Evolutionary conservation across 352 stramenopile species (phyloP), one percentile per base, ranked within the genome.

Genomic region (Phytopythium oedochilum): DNA sequence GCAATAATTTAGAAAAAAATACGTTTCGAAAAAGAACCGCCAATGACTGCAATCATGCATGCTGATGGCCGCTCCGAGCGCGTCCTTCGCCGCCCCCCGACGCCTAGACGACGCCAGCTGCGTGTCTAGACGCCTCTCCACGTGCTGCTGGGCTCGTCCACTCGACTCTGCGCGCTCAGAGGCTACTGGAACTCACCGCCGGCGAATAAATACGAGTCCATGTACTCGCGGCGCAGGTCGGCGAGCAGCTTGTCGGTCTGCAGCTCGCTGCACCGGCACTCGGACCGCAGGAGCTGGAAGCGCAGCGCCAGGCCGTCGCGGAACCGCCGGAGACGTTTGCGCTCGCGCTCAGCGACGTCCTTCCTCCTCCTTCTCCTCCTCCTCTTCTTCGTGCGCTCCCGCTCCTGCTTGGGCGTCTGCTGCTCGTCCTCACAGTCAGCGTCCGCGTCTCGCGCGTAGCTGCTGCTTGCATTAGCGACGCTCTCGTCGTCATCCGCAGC

Each of bases 121-220:
- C 5, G 29, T 32, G 5, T 9, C 29, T 32, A 32, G 29, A 9
- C 29, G 29, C 29, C 29, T 32, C 29, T 32, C 5, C 29, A 32
- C 5, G 29, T 32, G 29, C n/a, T n/a, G n/a, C n/a, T n/a, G n/a
- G n/a, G n/a, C n/a, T n/a, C n/a, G n/a, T n/a, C n/a, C n/a, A n/a
- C n/a, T n/a, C 36, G 17, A 23, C 18, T 3, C 36, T 18, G 7
- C 10, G 38, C n/a, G 38, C 38, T 11, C 15, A n/a, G n/a, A 4
- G 5, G 23, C 42, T 48, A 31, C 5, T n/a, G 39, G 25, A 48
- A 48, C 14, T 48, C 42, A 25, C 14, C 57, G 43, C 62, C 70
- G 56, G 68, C 57, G 60, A 89, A 88, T 18, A 92, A 76, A 64
- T 75, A 87, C 32, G 73, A 73, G 55, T 88, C 73, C 23, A 68